phyloP scores from a whole-genome alignment of 169 alveolate genomes.

The Nephromyces sp. region DNA sequence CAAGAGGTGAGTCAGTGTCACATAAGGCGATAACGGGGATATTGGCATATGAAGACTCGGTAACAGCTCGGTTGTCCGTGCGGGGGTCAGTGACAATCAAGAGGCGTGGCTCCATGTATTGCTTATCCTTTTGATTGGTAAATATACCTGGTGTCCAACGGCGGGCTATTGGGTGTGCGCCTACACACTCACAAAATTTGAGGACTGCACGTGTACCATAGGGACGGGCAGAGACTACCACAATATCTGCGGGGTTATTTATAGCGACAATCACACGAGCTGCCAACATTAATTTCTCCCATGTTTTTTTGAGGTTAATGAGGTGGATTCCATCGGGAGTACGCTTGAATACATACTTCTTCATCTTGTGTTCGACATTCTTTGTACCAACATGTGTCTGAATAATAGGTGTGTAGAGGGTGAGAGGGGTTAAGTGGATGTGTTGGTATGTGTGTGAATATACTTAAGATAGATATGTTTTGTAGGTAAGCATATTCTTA shows the following conservation, averaged over 20 bases:
- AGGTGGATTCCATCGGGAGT: conserved; percentile 92
- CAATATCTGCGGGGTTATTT: conserved; percentile 91
- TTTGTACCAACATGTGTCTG: conserved; percentile 92
- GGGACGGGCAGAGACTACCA: conserved; percentile 91
- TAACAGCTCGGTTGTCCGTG: conserved; percentile 90
- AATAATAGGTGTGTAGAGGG: not conserved
- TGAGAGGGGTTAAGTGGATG: too few species aligned
- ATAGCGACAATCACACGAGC: conserved; percentile 98
- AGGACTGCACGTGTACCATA: conserved; percentile 85
- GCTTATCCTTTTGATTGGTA: conserved; percentile 94
- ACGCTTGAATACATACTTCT: conserved; percentile 88
- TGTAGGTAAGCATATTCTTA: too few species aligned
- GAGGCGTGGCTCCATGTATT: conserved; percentile 91
- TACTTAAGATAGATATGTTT: too few species aligned
- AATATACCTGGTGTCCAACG: conserved; percentile 99
- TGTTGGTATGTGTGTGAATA: too few species aligned
- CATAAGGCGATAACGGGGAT: conserved; percentile 97
- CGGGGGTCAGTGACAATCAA: conserved; percentile 97
- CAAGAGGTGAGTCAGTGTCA: conserved; percentile 94
- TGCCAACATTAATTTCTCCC: conserved; percentile 95
- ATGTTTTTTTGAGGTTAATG: conserved; percentile 91
- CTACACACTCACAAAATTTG: conserved; percentile 92
- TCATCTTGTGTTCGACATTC: conserved; percentile 91
- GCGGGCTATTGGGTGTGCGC: conserved; percentile 91
- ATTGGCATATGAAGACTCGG: conserved; percentile 92